Evolutionary conservation across 768 basidiomycete genomes (phyloP), one percentile per base, ranked within the genome.

Genomic region (Tephrocybe sp.): DNA sequence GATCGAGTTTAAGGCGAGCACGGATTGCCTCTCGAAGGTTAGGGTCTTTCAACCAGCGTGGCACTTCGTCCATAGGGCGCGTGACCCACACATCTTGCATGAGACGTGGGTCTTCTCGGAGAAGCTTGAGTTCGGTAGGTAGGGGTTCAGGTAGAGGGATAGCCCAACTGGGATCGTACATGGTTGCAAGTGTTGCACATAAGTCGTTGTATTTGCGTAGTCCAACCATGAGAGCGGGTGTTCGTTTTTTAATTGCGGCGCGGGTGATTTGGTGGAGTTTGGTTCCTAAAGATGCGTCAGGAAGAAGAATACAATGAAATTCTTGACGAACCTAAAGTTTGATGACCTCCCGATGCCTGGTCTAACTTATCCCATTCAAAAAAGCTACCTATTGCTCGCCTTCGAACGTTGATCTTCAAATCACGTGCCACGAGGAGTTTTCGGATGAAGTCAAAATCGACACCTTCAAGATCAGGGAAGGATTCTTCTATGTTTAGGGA

Each of bases 71-170:
- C 0, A 21, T 18, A 1, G 56, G 43, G 0, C 57, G 58, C 0
- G 45, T 55, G 5, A 71, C 67, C 69, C 69, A 73, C 0, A 72
- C 59, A 44, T 73, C 69, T 18, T 71, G 61, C 62, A 73, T 64
- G 0, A 77, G 56, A 0, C 16, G 39, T 0, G 64, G 40, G 24
- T 52, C 31, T 10, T 64, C 57, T 1, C 59, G 56, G 2, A 70
- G 60, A 1, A 49, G 39, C 1, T 43, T 42, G 0, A 76, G 49
- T 16, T 68, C 59, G 0, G 61, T 68, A 0, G 64, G 67, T 0
- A 74, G 63, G 0, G 59, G 62, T 1, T 46, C 15, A 0, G 70
- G 73, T 3, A 74, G 36, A 0, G 65, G 70, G 11, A 75, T 64
- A 0, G 47, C 29, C 42, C 63, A 69, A 3, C 46, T 27, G 0